Base-by-base conservation (phyloP, 305 asterid genomes). In the Andrographis paniculata region DNA sequence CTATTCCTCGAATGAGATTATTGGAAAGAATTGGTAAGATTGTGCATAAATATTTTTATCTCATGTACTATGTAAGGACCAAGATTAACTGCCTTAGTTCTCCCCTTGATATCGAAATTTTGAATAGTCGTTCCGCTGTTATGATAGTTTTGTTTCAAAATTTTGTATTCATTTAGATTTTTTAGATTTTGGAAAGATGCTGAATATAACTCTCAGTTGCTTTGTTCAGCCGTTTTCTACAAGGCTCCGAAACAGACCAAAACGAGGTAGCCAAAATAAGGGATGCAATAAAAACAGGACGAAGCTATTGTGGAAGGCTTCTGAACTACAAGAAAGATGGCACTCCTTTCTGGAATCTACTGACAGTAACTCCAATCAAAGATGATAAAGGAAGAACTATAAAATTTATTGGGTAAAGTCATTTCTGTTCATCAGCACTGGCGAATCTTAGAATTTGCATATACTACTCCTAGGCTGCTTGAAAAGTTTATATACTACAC, bases 291-390 rank as follows among this genome's bases (percentile, higher is more conserved):
- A 76, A 33, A 74, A 64, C 81, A 13, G 99, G 99, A 42, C 63
- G 59, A 20, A 84, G 93, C 76, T 92, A 79, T 51, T 92, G 99
- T 62, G 99, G 99, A 53, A 79, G 99, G 85, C 81, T 92, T 42
- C 74, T 87, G 50, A 92, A 92, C 70, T 92, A 87, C 75, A 92
- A 84, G 78, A 92, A 92, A 70, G 78, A 92, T 51, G 99, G 99
- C 40, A 87, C 91, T 42, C 95, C 88, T 48, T 92, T 92, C 58
- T 92, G 99, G 99, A 92, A 92, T 75, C 72, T 92, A 46, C 63
- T 92, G 53, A 92, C 99, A 9, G 21, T 92, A 65, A 87, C 88
- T 40, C 99, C 99, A 7, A 84, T 92, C 56, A 92, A 87, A 64
- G 81, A 92, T 73, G 77, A 77, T 63, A 79, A 66, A 23, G 99